phyloP scores from a whole-genome alignment of 2,329 filamentous ascomycete genomes.

The Ceratocystiopsis sp. region DNA sequence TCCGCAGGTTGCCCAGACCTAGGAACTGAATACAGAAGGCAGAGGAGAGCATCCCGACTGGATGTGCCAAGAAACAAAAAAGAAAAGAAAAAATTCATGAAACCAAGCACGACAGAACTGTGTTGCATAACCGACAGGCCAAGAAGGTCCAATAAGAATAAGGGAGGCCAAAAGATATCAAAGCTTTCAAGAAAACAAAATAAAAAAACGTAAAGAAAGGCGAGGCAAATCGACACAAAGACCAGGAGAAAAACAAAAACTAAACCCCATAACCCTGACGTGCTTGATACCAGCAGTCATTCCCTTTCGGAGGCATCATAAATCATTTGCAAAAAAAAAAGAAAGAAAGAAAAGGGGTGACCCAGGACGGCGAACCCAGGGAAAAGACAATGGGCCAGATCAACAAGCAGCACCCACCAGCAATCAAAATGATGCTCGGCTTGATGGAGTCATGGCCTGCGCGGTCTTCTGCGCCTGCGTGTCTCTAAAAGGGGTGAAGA shows the following conservation, averaged over 20 bases:
- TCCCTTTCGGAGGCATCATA: conserved; percentile 10
- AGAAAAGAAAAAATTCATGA: too few species aligned
- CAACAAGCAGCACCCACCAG: neutral
- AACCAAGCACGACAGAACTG: too few species aligned
- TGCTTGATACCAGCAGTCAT: conserved; percentile 5
- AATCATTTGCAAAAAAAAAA: conserved; percentile 8
- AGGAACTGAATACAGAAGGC: too few species aligned
- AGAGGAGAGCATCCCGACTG: too few species aligned
- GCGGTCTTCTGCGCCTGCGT: neutral
- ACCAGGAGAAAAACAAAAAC: neutral
- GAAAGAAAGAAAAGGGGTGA: neutral
- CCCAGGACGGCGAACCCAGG: neutral
- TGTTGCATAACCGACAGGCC: too few species aligned
- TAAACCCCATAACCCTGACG: neutral
- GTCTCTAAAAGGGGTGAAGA: too few species aligned
- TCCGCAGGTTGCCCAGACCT: too few species aligned
- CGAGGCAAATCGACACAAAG: neutral
- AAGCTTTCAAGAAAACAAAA: neutral
- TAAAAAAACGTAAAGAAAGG: neutral
- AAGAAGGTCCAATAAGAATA: too few species aligned
- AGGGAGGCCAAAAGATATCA: neutral
- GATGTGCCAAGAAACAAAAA: too few species aligned
- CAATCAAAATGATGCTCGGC: too few species aligned
- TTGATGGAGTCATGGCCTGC: too few species aligned
- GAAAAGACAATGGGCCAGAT: neutral